A percentile compares a stretch with the other conserved stretches of the same genome.
These are phyloP conservation scores for Cyclotella choctawhatcheeana DNA, from an alignment of 108 stramenopile species.

Conservation along the genomic window DNA sequence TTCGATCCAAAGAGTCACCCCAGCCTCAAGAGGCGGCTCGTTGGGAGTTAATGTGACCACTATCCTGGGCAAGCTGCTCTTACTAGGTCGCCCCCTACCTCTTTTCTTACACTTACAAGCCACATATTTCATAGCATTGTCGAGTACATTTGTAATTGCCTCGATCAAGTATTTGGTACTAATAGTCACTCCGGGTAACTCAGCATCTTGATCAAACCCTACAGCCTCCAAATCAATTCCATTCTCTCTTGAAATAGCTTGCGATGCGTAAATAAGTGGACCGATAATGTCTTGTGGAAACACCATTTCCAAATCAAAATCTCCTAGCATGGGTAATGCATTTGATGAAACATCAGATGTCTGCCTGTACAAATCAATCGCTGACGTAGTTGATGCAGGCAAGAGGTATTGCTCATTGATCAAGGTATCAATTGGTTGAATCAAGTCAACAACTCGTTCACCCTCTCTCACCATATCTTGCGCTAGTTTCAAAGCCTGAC, in stretches of 20 bases:
- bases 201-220: constrained; percentile 57
- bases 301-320: constrained; percentile 70
- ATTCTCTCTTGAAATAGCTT: constrained; percentile 67
- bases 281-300: constrained; percentile 80
- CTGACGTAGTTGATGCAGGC: constrained; percentile 6
- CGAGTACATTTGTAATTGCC: constrained; percentile 77
- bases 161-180: constrained; percentile 69
- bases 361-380: constrained; percentile 13
- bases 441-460: constrained; percentile 79
- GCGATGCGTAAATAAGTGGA: constrained; percentile 61
- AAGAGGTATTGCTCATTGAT: constrained; percentile 43
- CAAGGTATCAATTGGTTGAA: constrained; percentile 77
- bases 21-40: constrained; percentile 48
- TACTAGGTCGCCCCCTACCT: constrained; percentile 16
- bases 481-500: constrained; percentile 65
- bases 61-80: constrained; percentile 57
- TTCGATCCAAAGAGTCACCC: constrained; percentile 77
- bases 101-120: constrained; percentile 39
- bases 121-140: constrained; percentile 90
- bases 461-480: constrained; percentile 82
- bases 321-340: constrained; percentile 10
- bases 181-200: constrained; percentile 76
- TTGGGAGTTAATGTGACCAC: constrained; percentile 61
- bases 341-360: neutral
- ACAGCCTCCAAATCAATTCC: constrained; percentile 70